Conservation (phyloP, 1,284 basidiomycete genomes). For the Sanghuangporus baumii region DNA sequence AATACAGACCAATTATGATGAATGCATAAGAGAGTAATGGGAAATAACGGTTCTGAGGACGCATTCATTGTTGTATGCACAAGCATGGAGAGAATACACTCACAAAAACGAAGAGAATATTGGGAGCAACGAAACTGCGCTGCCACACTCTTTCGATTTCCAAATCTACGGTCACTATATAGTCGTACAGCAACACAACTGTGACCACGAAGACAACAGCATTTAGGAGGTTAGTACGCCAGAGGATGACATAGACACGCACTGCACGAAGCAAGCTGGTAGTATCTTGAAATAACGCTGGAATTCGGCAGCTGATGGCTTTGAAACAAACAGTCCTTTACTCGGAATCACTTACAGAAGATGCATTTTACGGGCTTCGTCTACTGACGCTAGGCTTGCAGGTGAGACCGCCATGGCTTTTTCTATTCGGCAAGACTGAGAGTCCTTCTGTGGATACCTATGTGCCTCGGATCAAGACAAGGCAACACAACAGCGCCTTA, state of each 20-base stretch:
- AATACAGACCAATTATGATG: constrained; percentile 1
- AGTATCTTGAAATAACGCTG: constrained; percentile 11
- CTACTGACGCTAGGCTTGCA: not conserved
- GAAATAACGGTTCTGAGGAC: constrained; percentile 10
- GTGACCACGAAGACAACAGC: not conserved
- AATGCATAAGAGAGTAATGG: constrained; percentile 1
- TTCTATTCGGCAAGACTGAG: no score
- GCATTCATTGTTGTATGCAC: not conserved
- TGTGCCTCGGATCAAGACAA: no score
- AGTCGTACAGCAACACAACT: constrained; percentile 21
- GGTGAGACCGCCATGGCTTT: not conserved
- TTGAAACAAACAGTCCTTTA: no score
- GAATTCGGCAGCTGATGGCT: no score
- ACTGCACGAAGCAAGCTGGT: constrained; percentile 12
- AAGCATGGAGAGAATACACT: not conserved
- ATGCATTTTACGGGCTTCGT: no score
- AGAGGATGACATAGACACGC: not conserved
- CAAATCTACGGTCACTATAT: constrained; percentile 20
- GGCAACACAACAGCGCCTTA: no score
- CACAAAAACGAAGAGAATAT: constrained; percentile 12
- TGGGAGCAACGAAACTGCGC: not conserved
- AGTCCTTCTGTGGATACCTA: no score
- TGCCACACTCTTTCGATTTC: constrained; percentile 21
- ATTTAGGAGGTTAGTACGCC: not conserved
- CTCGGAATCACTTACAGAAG: no score